Conservation (phyloP, 2,329 filamentous ascomycete genomes). For the Colletotrichum sp. region DNA sequence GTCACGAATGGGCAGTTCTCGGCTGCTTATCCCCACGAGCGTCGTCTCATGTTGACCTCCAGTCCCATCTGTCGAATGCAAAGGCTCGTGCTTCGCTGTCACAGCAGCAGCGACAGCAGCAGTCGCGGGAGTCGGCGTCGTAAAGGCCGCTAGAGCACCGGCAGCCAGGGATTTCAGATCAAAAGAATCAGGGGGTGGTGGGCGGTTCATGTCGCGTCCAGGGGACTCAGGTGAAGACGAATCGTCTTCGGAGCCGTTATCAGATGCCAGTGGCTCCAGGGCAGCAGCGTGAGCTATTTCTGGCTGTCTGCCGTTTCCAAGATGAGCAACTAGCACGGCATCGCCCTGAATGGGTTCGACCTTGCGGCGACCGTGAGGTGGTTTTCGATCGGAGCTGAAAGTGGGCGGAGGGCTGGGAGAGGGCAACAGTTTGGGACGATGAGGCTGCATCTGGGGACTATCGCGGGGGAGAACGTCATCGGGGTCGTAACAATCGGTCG, state of each 20-base stretch:
- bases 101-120: slow-evolving; percentile 23
- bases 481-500: slow-evolving; percentile 45
- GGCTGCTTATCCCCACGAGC: slow-evolving; percentile 24
- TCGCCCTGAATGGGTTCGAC: slow-evolving; percentile 63
- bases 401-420: slow-evolving; percentile 53
- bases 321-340: slow-evolving; percentile 68
- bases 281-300: slow-evolving; percentile 68
- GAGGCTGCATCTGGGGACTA: slow-evolving; percentile 39
- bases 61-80: not conserved
- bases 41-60: not conserved
- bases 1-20: slow-evolving; percentile 38
- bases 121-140: slow-evolving; percentile 12
- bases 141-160: slow-evolving; percentile 32
- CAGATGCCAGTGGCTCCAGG: slow-evolving; percentile 52
- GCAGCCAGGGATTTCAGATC: slow-evolving; percentile 35
- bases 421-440: slow-evolving; percentile 18
- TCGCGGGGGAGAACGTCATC: slow-evolving; percentile 46
- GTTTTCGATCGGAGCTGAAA: slow-evolving; percentile 44
- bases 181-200: slow-evolving; percentile 14
- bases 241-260: slow-evolving; percentile 16
- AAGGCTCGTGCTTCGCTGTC: not conserved
- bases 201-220: slow-evolving; percentile 3
- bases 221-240: slow-evolving; percentile 17
- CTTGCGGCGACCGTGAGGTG: slow-evolving; percentile 60
- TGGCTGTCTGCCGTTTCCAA: slow-evolving; percentile 67